A percentile compares a stretch with the other conserved stretches of the same genome.
Evolutionary conservation across 805 yeast genomes (phyloP).

Genomic region (Candida boleticola): DNA sequence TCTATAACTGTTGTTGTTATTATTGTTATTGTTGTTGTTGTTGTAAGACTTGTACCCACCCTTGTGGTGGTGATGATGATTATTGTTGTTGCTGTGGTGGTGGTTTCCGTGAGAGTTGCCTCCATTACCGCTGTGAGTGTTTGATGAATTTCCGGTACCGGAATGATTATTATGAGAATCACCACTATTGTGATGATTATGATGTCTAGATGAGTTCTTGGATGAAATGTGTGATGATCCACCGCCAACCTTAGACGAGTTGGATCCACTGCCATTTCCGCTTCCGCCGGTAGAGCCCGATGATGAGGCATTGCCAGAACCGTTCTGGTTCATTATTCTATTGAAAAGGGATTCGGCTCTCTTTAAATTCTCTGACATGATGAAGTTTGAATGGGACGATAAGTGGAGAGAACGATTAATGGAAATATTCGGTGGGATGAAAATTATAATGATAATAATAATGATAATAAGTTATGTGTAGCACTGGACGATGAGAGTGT

Average conservation of each 20-base stretch:
- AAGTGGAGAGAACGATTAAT: no score
- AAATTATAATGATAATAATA: no score
- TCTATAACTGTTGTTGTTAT: slow-evolving; percentile 8
- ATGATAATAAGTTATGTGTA: no score
- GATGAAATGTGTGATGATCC: background rate
- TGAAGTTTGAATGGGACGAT: no score
- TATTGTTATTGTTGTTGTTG: slow-evolving; percentile 7
- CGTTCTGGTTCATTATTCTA: slow-evolving; percentile 43
- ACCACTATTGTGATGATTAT: background rate
- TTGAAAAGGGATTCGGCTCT: slow-evolving; percentile 47
- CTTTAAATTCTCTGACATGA: slow-evolving; percentile 45
- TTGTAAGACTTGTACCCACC: slow-evolving; percentile 8
- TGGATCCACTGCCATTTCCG: background rate
- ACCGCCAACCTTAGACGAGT: background rate
- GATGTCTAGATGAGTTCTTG: background rate
- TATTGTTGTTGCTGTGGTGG: slow-evolving; percentile 7
- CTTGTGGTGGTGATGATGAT: slow-evolving; percentile 9
- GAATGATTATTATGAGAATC: background rate
- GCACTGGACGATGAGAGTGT: no score
- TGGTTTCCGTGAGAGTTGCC: slow-evolving; percentile 8
- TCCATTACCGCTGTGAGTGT: slow-evolving; percentile 5
- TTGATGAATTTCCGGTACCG: background rate
- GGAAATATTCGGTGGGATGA: no score
- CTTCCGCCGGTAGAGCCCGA: background rate
- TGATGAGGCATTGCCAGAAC: slow-evolving; percentile 3